phyloP scores from a whole-genome alignment of 2,329 filamentous ascomycete species.

The Colletotrichum incanum region DNA sequence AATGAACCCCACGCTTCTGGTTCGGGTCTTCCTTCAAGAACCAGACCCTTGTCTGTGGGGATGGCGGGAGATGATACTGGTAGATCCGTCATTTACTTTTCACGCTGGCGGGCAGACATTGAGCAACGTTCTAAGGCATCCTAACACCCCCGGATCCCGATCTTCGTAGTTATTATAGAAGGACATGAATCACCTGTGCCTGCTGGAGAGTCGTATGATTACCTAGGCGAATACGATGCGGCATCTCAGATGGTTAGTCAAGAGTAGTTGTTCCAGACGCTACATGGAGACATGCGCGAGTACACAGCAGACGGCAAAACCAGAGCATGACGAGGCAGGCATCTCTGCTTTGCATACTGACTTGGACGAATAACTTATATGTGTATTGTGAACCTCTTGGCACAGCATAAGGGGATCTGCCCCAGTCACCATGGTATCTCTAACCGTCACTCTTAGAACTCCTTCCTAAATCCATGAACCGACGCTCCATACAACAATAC shows the following conservation, averaged over 20 bases:
- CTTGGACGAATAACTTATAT: background rate
- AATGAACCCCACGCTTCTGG: too few relatives aligned
- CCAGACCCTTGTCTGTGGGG: background rate
- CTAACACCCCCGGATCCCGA: too few relatives aligned
- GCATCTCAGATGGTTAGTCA: too few relatives aligned
- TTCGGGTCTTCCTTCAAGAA: background rate
- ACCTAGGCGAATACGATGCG: too few relatives aligned
- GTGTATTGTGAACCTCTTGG: background rate
- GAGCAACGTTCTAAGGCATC: too few relatives aligned
- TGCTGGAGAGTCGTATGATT: too few relatives aligned
- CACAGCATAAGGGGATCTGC: background rate
- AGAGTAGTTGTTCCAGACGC: too few relatives aligned
- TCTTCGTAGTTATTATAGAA: too few relatives aligned
- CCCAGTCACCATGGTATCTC: background rate
- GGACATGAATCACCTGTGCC: too few relatives aligned
- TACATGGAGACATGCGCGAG: background rate
- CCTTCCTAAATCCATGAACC: background rate
- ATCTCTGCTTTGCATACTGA: accelerated
- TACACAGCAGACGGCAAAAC: background rate
- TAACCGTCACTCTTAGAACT: background rate
- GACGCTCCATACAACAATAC: background rate
- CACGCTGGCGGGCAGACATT: too few relatives aligned
- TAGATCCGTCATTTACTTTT: too few relatives aligned
- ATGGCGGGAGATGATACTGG: too few relatives aligned
- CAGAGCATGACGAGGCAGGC: background rate